A percentile compares a stretch with the other conserved stretches of the same genome.
Conservation (phyloP, 345 rosid genomes). For the Linum usitatissimum region DNA sequence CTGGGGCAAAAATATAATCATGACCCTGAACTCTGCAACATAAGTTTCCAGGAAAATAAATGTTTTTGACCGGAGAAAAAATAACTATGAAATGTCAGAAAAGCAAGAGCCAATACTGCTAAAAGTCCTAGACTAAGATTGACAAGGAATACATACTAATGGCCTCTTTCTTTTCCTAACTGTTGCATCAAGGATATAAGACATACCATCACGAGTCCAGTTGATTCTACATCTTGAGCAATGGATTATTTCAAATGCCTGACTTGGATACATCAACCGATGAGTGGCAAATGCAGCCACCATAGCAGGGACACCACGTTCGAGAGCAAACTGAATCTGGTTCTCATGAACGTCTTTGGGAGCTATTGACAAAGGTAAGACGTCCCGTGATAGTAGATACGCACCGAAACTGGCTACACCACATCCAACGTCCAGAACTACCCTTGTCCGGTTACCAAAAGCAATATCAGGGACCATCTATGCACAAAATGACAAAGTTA, state of each 20-base stretch:
- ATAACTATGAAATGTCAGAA: not conserved
- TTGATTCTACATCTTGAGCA: conserved; percentile 98
- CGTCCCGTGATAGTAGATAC: conserved; percentile 66
- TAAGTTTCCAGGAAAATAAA: not conserved
- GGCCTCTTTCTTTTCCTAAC: not conserved
- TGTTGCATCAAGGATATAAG: conserved; percentile 4
- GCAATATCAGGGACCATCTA: conserved; percentile 78
- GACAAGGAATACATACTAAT: not conserved
- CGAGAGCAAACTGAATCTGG: conserved; percentile 98
- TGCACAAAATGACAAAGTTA: conserved; percentile 13
- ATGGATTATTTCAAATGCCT: conserved; percentile 93
- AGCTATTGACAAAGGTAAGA: conserved; percentile 76
- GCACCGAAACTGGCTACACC: conserved; percentile 99
- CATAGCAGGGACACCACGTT: conserved; percentile 99
- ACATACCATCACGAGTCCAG: conserved; percentile 96
- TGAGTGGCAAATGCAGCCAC: conserved; percentile 85
- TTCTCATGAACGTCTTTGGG: conserved; percentile 99
- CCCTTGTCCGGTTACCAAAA: conserved; percentile 66
- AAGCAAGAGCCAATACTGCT: not conserved
- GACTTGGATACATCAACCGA: conserved; percentile 74
- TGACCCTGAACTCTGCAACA: not conserved
- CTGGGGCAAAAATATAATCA: too few species aligned
- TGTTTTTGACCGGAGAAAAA: not conserved
- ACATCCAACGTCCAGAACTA: conserved; percentile 83
- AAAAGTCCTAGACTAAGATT: not conserved